These are phyloP conservation scores for Dactylellina drechsleri DNA, from an alignment of 2,329 filamentous ascomycete genomes.

Conservation along the genomic window DNA sequence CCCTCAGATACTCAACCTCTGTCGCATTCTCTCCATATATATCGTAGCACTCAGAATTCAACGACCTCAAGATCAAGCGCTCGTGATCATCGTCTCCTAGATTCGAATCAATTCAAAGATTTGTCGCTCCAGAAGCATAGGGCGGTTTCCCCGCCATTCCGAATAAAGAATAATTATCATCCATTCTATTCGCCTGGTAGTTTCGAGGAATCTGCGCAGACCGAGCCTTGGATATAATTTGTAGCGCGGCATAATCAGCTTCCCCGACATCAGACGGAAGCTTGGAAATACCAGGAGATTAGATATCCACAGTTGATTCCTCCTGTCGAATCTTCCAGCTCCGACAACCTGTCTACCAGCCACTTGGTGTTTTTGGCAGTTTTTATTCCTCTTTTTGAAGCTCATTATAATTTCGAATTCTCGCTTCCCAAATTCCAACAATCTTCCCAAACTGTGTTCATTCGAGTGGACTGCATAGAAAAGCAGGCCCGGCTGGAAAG, in stretches of 20 bases:
- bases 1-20: background rate
- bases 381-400: background rate
- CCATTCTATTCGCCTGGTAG: too few relatives aligned
- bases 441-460: background rate
- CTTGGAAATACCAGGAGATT: background rate
- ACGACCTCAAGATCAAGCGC: background rate
- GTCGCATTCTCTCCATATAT: background rate
- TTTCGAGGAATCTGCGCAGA: too few relatives aligned
- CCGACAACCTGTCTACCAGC: background rate
- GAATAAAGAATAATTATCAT: conserved; percentile 10
- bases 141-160: conserved; percentile 13
- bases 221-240: background rate
- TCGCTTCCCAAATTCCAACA: conserved; percentile 49
- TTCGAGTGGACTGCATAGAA: background rate
- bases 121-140: conserved; percentile 6
- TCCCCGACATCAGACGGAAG: conserved; percentile 12
- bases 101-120: background rate
- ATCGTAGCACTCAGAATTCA: background rate
- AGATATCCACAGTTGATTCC: background rate
- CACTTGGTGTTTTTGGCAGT: background rate
- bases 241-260: background rate
- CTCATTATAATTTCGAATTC: background rate
- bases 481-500: background rate
- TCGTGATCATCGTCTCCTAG: too few relatives aligned
- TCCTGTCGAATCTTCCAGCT: background rate